Evolutionary conservation across 108 stramenopile species (phyloP).

Genomic region (Cyclostephanos tholiformis): DNA sequence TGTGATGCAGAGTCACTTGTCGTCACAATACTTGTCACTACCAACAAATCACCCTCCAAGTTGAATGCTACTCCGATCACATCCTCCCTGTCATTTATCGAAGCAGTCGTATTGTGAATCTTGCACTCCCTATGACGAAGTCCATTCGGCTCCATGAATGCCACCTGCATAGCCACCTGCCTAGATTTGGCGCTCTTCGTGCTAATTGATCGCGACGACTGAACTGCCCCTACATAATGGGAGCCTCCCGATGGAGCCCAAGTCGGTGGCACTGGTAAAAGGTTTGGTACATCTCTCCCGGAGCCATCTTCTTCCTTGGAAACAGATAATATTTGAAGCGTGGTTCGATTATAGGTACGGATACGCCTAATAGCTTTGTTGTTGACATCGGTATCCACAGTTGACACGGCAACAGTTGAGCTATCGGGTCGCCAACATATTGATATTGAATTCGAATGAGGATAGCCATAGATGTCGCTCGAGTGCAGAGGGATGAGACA

Average conservation of each 20-base stretch:
- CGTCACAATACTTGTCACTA: conserved; percentile 56
- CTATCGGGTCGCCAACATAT: conserved; percentile 81
- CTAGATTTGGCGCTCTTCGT: conserved; percentile 48
- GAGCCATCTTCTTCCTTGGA: conserved; percentile 85
- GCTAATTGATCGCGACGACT: conserved; percentile 46
- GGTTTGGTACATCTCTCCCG: conserved; percentile 74
- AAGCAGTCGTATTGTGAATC: conserved; percentile 43
- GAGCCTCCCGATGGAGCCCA: conserved; percentile 86
- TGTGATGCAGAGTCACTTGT: conserved; percentile 8
- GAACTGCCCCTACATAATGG: conserved; percentile 72
- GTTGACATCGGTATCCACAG: conserved; percentile 60
- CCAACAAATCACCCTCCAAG: conserved; percentile 72
- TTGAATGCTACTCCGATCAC: conserved; percentile 71
- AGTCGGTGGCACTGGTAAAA: conserved; percentile 50
- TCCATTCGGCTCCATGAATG: conserved; percentile 92
- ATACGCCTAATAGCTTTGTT: conserved; percentile 55
- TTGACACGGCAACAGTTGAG: conserved; percentile 68
- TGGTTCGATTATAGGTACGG: conserved; percentile 69
- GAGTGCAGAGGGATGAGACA: conserved; percentile 38
- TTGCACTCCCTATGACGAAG: conserved; percentile 83
- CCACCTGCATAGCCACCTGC: conserved; percentile 63
- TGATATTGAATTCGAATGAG: conserved; percentile 52
- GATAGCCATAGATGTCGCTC: not conserved
- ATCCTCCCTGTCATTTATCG: conserved; percentile 49
- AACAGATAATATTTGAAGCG: conserved; percentile 65